Evolutionary conservation across 2,329 filamentous ascomycete species (phyloP).

Genomic region (Colletotrichum filicis): DNA sequence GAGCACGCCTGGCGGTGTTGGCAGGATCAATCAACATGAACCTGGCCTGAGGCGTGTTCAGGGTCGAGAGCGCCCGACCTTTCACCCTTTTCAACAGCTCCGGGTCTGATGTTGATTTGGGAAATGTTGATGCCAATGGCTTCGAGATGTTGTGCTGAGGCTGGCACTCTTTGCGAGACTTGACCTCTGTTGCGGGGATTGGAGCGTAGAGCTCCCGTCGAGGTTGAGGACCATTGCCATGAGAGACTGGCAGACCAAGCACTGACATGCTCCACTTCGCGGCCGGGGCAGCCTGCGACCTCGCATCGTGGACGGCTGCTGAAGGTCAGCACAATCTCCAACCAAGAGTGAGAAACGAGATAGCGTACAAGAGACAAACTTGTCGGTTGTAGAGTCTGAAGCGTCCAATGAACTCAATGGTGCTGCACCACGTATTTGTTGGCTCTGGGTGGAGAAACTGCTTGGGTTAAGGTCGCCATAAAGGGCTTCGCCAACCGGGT

Average conservation of each 20-base stretch:
- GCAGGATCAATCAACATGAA: background rate
- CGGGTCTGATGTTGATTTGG: background rate
- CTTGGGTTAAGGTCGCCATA: background rate
- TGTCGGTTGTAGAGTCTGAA: background rate
- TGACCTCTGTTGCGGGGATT: constrained; percentile 50
- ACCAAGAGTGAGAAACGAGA: background rate
- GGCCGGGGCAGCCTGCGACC: background rate
- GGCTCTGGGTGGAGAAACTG: background rate
- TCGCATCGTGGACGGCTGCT: background rate
- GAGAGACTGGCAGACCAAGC: background rate
- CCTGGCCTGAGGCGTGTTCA: background rate
- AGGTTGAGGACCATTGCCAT: constrained; percentile 48
- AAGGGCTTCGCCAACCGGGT: too few species aligned
- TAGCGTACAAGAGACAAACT: background rate
- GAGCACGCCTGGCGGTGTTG: background rate
- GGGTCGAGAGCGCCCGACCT: too few species aligned
- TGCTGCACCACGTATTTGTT: background rate
- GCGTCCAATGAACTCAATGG: too few species aligned
- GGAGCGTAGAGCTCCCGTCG: constrained; percentile 39
- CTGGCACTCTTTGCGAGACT: constrained; percentile 56
- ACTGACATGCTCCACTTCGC: background rate
- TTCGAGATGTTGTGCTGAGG: constrained; percentile 21
- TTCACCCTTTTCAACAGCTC: background rate
- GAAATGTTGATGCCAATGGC: background rate
- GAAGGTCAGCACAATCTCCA: background rate